Evolutionary conservation across 768 basidiomycete genomes (phyloP).

Genomic region (Termitomyces sp.): DNA sequence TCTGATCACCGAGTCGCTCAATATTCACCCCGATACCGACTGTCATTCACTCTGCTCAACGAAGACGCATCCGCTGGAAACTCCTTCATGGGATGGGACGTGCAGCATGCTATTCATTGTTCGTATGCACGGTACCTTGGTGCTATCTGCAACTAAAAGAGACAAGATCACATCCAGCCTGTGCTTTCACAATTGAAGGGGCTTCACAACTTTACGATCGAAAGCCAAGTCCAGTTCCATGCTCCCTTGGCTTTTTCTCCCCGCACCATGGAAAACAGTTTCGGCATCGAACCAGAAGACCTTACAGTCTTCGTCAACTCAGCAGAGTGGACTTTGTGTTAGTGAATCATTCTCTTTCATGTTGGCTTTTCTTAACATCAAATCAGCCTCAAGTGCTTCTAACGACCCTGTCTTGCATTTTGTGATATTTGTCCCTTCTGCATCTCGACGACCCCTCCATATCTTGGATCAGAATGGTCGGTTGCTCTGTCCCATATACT

Average conservation of each 20-base stretch:
- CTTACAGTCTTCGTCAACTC: slow-evolving; percentile 93
- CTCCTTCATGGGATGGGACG: slow-evolving; percentile 65
- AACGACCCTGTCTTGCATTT: slow-evolving; percentile 95
- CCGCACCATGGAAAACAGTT: slow-evolving; percentile 30
- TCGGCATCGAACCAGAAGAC: slow-evolving; percentile 72
- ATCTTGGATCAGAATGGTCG: slow-evolving; percentile 55
- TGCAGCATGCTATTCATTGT: slow-evolving; percentile 60
- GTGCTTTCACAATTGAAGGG: slow-evolving; percentile 50
- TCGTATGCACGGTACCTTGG: slow-evolving; percentile 21
- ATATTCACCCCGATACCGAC: slow-evolving; percentile 76
- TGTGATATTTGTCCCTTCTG: slow-evolving; percentile 79
- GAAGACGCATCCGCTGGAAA: slow-evolving; percentile 74
- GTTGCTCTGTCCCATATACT: neutral
- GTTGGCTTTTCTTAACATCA: neutral
- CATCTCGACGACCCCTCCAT: slow-evolving; percentile 58
- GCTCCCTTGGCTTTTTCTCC: slow-evolving; percentile 85
- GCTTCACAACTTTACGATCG: slow-evolving; percentile 88
- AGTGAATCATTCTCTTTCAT: slow-evolving; percentile 10
- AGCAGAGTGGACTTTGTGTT: slow-evolving; percentile 93
- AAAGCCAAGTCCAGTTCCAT: slow-evolving; percentile 91
- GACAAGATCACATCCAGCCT: slow-evolving; percentile 64
- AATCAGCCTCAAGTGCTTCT: slow-evolving; percentile 81
- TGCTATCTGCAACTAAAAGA: neutral
- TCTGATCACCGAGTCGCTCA: slow-evolving; percentile 51
- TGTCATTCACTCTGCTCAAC: slow-evolving; percentile 91